These are phyloP conservation scores for Phellopilus nigrolimitatus DNA, from an alignment of 1,284 basidiomycete species.

Conservation along the genomic window DNA sequence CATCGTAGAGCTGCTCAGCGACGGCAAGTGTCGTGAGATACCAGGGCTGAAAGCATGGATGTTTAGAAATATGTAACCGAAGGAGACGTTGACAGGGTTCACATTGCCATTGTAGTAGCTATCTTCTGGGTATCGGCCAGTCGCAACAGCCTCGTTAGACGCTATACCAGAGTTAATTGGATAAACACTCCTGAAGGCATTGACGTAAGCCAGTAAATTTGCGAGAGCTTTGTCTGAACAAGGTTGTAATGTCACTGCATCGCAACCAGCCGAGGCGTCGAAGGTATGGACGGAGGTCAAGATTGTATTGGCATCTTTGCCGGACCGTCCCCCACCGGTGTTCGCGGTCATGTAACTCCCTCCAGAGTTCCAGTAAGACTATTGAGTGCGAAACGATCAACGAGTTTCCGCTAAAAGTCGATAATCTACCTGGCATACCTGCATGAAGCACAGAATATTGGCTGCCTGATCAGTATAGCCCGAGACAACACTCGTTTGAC, in stretches of 20 bases:
- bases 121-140: constrained; percentile 55
- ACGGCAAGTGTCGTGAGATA: constrained; percentile 62
- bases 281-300: constrained; percentile 44
- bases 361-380: constrained; percentile 40
- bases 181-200: constrained; percentile 50
- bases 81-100: constrained; percentile 12
- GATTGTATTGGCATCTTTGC: constrained; percentile 40
- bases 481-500: constrained; percentile 30
- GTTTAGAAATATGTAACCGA: background rate
- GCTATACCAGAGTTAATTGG: constrained; percentile 45
- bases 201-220: constrained; percentile 47
- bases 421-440: constrained; percentile 26
- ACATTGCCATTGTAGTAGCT: constrained; percentile 50
- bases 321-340: constrained; percentile 37
- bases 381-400: background rate
- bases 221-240: constrained; percentile 56
- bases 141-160: constrained; percentile 40
- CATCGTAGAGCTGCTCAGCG: constrained; percentile 65
- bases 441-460: constrained; percentile 41
- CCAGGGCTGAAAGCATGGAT: constrained; percentile 52
- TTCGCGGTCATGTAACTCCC: constrained; percentile 37
- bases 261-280: constrained; percentile 46
- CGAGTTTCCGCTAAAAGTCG: background rate
- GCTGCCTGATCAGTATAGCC: constrained; percentile 36
- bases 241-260: constrained; percentile 51